Evolutionary conservation across 495 filamentous ascomycete species (phyloP), one percentile per base, ranked within the genome.

Genomic region (Parathielavia appendiculata): DNA sequence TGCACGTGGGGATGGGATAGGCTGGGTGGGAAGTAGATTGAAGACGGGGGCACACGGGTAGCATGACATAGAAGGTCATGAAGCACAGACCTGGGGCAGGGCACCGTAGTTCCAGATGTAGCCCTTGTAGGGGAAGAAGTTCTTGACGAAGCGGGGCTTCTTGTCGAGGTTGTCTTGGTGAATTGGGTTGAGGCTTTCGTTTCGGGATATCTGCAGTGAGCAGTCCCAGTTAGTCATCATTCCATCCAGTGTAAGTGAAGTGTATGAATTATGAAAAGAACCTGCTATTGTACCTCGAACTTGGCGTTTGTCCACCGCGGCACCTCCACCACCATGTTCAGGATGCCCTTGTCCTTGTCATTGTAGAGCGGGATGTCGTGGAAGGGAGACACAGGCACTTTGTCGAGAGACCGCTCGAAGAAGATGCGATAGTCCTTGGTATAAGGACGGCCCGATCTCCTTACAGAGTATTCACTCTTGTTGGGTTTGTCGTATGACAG

Each of bases 271-370:
- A n/a, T n/a, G n/a, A n/a, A n/a, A n/a, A n/a, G n/a, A n/a, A 30
- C 26, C 26, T 19, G n/a, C n/a, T n/a, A n/a, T n/a, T n/a, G n/a
- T 39, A 63, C 60, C 36, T 72, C 69, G 49, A 67, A 64, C 54
- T 71, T 71, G 48, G 64, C 65, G 34, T 66, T 62, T 2, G 56
- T 59, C 65, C 64, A 69, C 46, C 69, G 45, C 19, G 69, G 69
- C 17, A 71, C 57, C 46, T 71, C 68, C 17, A 71, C 65, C 11
- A 69, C 55, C 62, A 69, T 67, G 62, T 69, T 67, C 17, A 68
- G 48, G 6, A 69, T 51, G 12, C 49, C 45, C 11, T 54, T 48
- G 7, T 65, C 35, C 13, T 56, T 26, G 51, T 66, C 63, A 32
- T 63, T 58, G 45, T 63, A 59, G 11, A 69, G 60, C 6, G 69